These are phyloP conservation scores for Talinum fruticosum DNA, from an alignment of 148 eudicot species.

Conservation along the genomic window DNA sequence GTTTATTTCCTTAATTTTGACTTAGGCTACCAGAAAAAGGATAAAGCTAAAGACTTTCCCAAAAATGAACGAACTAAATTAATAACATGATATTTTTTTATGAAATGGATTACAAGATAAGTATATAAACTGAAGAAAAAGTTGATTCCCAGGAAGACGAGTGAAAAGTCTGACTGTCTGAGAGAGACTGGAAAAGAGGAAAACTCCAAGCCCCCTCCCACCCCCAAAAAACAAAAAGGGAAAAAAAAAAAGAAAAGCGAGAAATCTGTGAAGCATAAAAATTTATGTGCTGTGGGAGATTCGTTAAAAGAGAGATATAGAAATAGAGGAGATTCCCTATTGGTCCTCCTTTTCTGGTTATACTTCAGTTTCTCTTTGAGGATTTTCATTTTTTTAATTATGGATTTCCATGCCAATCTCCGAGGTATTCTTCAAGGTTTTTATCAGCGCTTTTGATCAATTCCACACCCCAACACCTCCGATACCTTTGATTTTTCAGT, in stretches of 20 bases:
- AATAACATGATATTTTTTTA: background rate
- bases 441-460: background rate
- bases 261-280: constrained; percentile 4
- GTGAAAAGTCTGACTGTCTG: too few species aligned
- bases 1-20: too few species aligned
- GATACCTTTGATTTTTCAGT: background rate
- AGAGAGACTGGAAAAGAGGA: too few species aligned
- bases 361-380: background rate
- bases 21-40: background rate
- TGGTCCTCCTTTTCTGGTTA: background rate
- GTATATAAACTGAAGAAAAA: background rate
- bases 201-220: background rate
- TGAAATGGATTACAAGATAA: background rate
- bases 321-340: background rate
- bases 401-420: background rate
- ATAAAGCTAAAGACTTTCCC: background rate
- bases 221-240: background rate
- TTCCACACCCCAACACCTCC: constrained; percentile 1
- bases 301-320: constrained; percentile 6
- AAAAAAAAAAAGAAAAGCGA: background rate
- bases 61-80: background rate
- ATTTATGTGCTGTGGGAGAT: constrained; percentile 10
- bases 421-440: background rate
- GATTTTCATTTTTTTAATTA: background rate
- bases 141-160: background rate